A percentile compares a stretch with the other conserved stretches of the same genome.
Evolutionary conservation across 306 rosid genomes (phyloP).

Genomic region (Castanospermum australe): DNA sequence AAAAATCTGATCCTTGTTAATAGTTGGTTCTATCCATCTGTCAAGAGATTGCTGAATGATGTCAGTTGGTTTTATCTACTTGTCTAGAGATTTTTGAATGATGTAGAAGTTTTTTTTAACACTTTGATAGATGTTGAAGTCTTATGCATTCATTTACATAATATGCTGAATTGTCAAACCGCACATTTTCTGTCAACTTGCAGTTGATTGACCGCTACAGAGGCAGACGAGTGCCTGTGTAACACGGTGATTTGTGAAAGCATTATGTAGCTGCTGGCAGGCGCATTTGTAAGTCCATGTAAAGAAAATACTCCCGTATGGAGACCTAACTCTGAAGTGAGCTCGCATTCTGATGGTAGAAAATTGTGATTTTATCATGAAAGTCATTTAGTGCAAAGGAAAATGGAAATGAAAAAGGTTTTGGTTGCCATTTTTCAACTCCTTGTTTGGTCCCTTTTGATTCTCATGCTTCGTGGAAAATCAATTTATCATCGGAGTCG

Average conservation of each 20-base stretch:
- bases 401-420: conserved; percentile 18
- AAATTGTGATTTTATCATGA: conserved; percentile 12
- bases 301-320: conserved; percentile 46
- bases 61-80: too few species aligned
- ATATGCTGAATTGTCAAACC: conserved; percentile 3
- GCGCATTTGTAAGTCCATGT: conserved; percentile 50
- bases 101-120: neutral
- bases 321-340: conserved; percentile 21
- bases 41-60: neutral
- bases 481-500: conserved; percentile 21
- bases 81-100: too few species aligned
- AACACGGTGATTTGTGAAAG: conserved; percentile 29
- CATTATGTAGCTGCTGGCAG: conserved; percentile 26
- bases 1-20: neutral
- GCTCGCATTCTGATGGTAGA: conserved; percentile 32
- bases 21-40: neutral
- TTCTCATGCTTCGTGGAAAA: conserved; percentile 4
- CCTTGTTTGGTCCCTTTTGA: conserved; percentile 8
- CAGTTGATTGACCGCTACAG: conserved; percentile 87
- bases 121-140: neutral
- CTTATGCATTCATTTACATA: neutral
- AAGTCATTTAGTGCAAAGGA: conserved; percentile 20
- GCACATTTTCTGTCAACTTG: conserved; percentile 26
- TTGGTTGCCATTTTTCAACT: conserved; percentile 16
- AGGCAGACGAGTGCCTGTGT: conserved; percentile 88